Conservation (phyloP, 2,329 filamentous ascomycete genomes). For the Eutypella sp. region DNA sequence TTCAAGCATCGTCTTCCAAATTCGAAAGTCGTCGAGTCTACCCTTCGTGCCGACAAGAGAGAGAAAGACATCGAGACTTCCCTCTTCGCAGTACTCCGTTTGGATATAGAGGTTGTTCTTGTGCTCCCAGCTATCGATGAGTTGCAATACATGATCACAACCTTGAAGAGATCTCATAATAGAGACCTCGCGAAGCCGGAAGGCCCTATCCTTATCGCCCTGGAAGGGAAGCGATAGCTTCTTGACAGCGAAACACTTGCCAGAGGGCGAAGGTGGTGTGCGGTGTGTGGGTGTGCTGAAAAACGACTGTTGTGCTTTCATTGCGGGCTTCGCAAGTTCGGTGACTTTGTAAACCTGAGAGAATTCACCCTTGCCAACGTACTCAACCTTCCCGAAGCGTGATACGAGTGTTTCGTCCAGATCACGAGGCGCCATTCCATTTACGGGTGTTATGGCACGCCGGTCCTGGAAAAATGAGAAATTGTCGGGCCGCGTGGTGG, state of each 20-base stretch:
- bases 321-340: slow-evolving; percentile 29
- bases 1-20: slow-evolving; percentile 96
- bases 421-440: slow-evolving; percentile 64
- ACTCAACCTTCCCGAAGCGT: slow-evolving; percentile 76
- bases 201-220: slow-evolving; percentile 73
- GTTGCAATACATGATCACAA: slow-evolving; percentile 79
- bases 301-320: slow-evolving; percentile 36
- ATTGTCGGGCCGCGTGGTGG: slow-evolving; percentile 60
- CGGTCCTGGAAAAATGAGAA: slow-evolving; percentile 53
- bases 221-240: slow-evolving; percentile 78
- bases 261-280: slow-evolving; percentile 48
- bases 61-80: slow-evolving; percentile 82
- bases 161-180: slow-evolving; percentile 72
- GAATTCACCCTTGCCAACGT: slow-evolving; percentile 85
- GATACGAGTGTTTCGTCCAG: slow-evolving; percentile 69
- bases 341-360: slow-evolving; percentile 85
- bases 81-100: slow-evolving; percentile 94
- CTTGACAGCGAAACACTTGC: slow-evolving; percentile 83
- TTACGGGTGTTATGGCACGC: slow-evolving; percentile 64
- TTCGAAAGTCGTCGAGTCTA: slow-evolving; percentile 90
- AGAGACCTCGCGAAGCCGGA: slow-evolving; percentile 78
- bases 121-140: slow-evolving; percentile 83
- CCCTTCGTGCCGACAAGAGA: slow-evolving; percentile 77
- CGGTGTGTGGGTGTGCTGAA: slow-evolving; percentile 43
- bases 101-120: slow-evolving; percentile 88